A percentile compares a stretch with the other conserved stretches of the same genome.
Evolutionary conservation across 345 rosid species (phyloP).

Genomic region (Eucalyptus albens): DNA sequence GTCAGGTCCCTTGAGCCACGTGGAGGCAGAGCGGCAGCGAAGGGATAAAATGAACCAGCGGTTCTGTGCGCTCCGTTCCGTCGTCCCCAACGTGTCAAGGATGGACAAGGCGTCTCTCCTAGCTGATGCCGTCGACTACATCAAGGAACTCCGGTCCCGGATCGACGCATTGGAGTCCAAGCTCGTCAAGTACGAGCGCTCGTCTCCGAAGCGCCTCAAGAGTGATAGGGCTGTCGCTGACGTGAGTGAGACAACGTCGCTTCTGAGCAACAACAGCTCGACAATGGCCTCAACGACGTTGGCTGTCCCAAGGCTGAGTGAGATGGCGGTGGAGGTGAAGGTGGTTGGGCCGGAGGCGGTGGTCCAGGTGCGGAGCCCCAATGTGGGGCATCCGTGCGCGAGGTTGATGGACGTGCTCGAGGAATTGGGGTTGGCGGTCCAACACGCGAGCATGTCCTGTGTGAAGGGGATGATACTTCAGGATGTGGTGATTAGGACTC

Average conservation of each 20-base stretch:
- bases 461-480: conserved; percentile 15
- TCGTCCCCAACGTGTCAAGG: neutral
- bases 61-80: neutral
- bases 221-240: neutral
- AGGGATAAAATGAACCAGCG: neutral
- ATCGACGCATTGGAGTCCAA: neutral
- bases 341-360: neutral
- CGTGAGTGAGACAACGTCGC: neutral
- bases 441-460: conserved; percentile 24
- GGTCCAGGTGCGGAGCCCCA: neutral
- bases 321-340: neutral
- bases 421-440: conserved; percentile 5
- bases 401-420: neutral
- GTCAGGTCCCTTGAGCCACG: neutral
- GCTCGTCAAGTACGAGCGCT: neutral
- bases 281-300: neutral
- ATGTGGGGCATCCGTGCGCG: neutral
- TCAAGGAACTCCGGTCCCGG: neutral
- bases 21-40: neutral
- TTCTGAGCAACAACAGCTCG: neutral
- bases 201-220: neutral
- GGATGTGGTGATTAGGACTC: conserved; percentile 23
- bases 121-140: neutral
- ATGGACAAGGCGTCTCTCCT: neutral
- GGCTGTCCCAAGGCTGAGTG: neutral